A percentile compares a stretch with the other conserved stretches of the same genome.
phyloP scores from a whole-genome alignment of 2,329 filamentous ascomycete genomes.

The Dryadomyces sulphureus region DNA sequence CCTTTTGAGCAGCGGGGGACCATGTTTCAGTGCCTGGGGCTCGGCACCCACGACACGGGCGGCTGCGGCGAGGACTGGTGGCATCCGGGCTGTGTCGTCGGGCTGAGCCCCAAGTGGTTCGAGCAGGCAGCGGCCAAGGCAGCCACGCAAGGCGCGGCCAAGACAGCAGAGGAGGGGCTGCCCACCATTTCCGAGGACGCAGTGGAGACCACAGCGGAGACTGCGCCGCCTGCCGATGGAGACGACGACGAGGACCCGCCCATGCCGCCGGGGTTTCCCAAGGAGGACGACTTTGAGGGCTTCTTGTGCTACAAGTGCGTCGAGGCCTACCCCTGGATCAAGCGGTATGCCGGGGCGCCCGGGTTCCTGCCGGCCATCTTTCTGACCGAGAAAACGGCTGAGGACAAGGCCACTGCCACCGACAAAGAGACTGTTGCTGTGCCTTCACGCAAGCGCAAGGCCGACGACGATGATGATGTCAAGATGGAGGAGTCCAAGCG shows the following conservation, averaged over 20 bases:
- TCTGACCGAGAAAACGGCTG: constrained; percentile 13
- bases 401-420: constrained; percentile 9
- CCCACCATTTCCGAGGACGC: constrained; percentile 7
- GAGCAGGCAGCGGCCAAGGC: constrained; percentile 24
- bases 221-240: background rate
- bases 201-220: background rate
- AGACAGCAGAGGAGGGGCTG: background rate
- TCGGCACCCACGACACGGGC: constrained; percentile 65
- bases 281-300: constrained; percentile 76
- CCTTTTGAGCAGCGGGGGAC: constrained; percentile 82
- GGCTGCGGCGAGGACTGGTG: constrained; percentile 98
- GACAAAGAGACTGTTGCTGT: constrained; percentile 5
- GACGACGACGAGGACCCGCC: constrained; percentile 45
- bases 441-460: constrained; percentile 50
- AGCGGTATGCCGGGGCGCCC: constrained; percentile 62
- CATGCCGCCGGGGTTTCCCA: constrained; percentile 72
- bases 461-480: constrained; percentile 32
- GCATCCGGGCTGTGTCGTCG: constrained; percentile 84
- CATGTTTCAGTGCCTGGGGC: constrained; percentile 92
- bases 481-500: constrained; percentile 32
- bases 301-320: constrained; percentile 93
- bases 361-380: constrained; percentile 70
- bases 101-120: constrained; percentile 59
- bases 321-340: constrained; percentile 80
- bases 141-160: background rate